Base-by-base conservation (phyloP, 768 basidiomycete species). In the Tricholoma furcatifolium region DNA sequence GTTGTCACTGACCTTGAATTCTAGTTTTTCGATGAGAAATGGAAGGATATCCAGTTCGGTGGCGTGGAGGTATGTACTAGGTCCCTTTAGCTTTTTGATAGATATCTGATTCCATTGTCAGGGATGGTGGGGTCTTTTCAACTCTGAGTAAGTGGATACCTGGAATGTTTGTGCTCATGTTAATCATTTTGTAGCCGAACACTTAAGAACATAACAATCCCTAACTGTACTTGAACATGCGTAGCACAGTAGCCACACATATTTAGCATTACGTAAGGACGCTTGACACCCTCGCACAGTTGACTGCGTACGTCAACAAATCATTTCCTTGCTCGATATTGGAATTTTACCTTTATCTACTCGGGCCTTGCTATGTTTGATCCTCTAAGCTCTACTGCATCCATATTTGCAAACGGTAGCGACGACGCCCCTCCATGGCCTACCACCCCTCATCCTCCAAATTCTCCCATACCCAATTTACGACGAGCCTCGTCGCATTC, bases 1-100 rank as follows among this genome's bases (percentile, higher is more conserved):
- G 38, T 23, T 35, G 40, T 55, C 38, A 3, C 30, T 46, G 20
- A 54, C n/a, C 34, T 36, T 6, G 27, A 18, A 27, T n/a, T 17
- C 15, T 66, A 90, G 80, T 84, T 75, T 66, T 82, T 84, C 58
- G 92, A 95, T 61, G 89, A 93, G 67, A 67, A 77, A 47, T 94
- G 91, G 92, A 92, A 93, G 80, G 79, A 80, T 61, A 58, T 55
- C 2, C 62, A 75, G 58, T 95, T 78, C 61, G 92, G 92, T 59
- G 93, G 92, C 55, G 92, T 95, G 40, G 93, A 77, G 60, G 69
- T 70, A 48, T 9, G 60, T 50, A 18, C 40, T n/a, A 14, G 14
- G n/a, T 43, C 15, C 31, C 8, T 14, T 42, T 27, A 15, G 18
- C 32, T 4, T 24, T 8, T 43, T 2, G 38, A 23, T 43, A 34